Base-by-base conservation (phyloP, 257 asterid genomes). In the Euphrasia confusa region DNA sequence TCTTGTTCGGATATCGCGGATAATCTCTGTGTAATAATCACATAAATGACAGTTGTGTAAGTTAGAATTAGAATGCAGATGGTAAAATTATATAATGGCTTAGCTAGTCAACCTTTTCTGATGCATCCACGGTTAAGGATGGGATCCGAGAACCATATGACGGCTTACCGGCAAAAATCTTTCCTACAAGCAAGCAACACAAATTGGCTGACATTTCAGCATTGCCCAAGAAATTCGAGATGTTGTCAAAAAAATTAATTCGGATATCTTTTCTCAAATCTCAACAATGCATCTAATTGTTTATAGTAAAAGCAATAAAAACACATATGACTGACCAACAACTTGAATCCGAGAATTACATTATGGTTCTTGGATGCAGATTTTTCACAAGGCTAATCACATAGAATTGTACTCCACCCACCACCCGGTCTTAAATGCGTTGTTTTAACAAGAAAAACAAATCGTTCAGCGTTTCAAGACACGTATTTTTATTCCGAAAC, bases 171-270 rank as follows among this genome's bases (percentile, higher is more conserved):
- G 83, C 72, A 75, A 80, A 73, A 62, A 63, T 58, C 81, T 74
- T 83, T 81, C 98, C 98, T 91, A 65, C 77, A 79, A 71, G 66
- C 71, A 71, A 71, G n/a, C n/a, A n/a, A 67, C 48, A 55, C 60
- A 52, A 39, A 58, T 70, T 37, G 72, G 57, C 60, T 55, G 54
- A 56, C 57, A 4, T 13, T 7, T 5, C 8, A 49, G 5, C 33
- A 58, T 71, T 60, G 17, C 44, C 54, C 53, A 30, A 49, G 73
- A 55, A 72, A 48, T 10, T 45, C 17, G 4, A 45, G 17, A 47
- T 35, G 26, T 54, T 63, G 49, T 14, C 53, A 47, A 44, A 44
- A 47, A 62, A 14, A 5, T 2, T 24, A 47, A 47, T 28, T 62
- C 14, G 11, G 7, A n/a, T 33, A 40, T 40, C 54, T n/a, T 14